These are phyloP conservation scores for Ambrosiella xylebori DNA, from an alignment of 2,329 filamentous ascomycete species.

Conservation along the genomic window DNA sequence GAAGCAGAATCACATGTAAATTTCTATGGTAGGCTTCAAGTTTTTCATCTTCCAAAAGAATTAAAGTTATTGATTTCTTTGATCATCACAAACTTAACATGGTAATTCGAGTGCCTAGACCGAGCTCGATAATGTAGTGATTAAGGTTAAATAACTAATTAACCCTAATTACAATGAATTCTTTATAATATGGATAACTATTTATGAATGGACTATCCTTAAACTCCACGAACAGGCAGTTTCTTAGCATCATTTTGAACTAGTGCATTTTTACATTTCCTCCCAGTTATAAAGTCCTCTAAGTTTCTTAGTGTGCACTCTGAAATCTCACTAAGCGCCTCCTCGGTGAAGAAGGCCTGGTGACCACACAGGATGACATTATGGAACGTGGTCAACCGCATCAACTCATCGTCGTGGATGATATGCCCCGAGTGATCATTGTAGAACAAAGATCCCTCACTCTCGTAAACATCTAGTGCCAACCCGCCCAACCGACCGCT, in stretches of 20 bases:
- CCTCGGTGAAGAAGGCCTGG: conserved; percentile 52
- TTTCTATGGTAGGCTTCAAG: not conserved
- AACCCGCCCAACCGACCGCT: conserved; percentile 40
- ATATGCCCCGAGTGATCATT: conserved; percentile 46
- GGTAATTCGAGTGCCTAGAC: too few relatives aligned
- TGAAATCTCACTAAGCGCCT: conserved; percentile 47
- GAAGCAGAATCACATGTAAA: not conserved
- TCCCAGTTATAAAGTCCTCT: conserved; percentile 24
- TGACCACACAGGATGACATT: conserved; percentile 52
- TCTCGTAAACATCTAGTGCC: conserved; percentile 53
- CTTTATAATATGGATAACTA: too few relatives aligned
- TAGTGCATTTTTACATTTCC: conserved; percentile 24
- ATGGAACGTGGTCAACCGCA: conserved; percentile 49
- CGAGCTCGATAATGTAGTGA: too few relatives aligned
- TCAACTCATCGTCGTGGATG: conserved; percentile 48
- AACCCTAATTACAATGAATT: too few relatives aligned
- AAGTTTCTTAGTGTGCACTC: conserved; percentile 41
- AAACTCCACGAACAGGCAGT: conserved; percentile 19
- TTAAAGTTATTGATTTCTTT: too few relatives aligned
- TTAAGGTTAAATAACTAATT: too few relatives aligned
- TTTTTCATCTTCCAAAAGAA: too few relatives aligned
- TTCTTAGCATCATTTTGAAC: conserved; percentile 15
- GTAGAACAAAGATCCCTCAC: conserved; percentile 46
- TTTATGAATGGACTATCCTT: not conserved
- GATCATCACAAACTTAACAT: too few relatives aligned